Base-by-base conservation (phyloP, 164 flowering plant species). In the Litsea cubeba region DNA sequence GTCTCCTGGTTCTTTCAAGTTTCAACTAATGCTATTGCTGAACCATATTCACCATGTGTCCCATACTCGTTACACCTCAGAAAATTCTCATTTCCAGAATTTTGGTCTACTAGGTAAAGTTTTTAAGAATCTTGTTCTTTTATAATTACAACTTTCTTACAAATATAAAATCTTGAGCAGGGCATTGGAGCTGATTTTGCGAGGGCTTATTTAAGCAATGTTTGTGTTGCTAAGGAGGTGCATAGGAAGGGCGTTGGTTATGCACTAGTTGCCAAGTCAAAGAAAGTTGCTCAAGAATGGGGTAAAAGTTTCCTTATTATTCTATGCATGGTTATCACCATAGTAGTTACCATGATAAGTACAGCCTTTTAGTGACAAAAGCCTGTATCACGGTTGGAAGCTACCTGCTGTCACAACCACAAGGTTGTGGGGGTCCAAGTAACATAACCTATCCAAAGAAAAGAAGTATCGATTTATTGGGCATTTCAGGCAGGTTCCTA, bases 151-250 rank as follows among this genome's bases (percentile, higher is more conserved):
- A 1, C 23, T 40, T 46, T 66, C 68, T 62, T 72, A 64, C 50
- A 51, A 57, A 11, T 74, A 15, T 7, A 18, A 26, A 68, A 26
- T 67, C 74, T 74, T 75, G 71, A 54, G 73, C 84, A 91, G 97
- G 97, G 94, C 35, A 82, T 86, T 84, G 94, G 88, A 72, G 87
- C 88, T 78, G 95, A 92, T 83, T 85, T 89, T 81, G 84, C 86
- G 7, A 87, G 98, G 77, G 98, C 97, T 62, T 95, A 95, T 79
- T 71, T 95, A 75, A 90, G 97, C 80, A 95, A 93, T 85, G 97
- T 95, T 30, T 91, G 97, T 82, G 95, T 95, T 76, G 98, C 98
- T 66, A 79, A 83, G 76, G 98, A 93, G 80, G 81, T 92, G 72
- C 95, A 89, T 3, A 82, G 89, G 76, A 91, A 93, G 75, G 97